Evolutionary conservation across 768 basidiomycete species (phyloP).

Genomic region (Lactifluus subvellereus): DNA sequence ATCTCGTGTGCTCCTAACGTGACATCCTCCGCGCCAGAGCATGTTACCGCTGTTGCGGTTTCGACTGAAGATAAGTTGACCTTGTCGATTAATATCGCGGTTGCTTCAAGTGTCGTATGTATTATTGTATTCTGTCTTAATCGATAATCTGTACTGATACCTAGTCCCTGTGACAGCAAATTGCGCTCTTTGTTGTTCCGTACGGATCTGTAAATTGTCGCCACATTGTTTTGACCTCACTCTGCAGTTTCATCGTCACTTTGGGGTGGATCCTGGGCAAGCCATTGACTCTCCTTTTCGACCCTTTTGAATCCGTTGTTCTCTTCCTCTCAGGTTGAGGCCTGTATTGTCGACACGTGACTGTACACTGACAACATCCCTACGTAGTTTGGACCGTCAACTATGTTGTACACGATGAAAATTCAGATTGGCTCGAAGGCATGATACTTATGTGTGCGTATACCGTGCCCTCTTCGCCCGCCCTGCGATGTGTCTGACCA

Average conservation of each 20-base stretch:
- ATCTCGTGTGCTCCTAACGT: conserved; percentile 2
- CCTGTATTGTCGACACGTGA: background rate
- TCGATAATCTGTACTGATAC: background rate
- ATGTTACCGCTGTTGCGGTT: conserved; percentile 87
- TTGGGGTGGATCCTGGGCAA: conserved; percentile 81
- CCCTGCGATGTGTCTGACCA: conserved; percentile 4
- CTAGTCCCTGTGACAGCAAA: conserved; percentile 49
- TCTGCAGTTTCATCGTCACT: conserved; percentile 57
- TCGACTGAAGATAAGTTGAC: conserved; percentile 87
- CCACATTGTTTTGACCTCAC: conserved; percentile 2
- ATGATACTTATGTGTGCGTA: conserved; percentile 60
- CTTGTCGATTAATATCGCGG: conserved; percentile 83
- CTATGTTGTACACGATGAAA: conserved; percentile 74
- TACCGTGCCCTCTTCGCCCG: background rate
- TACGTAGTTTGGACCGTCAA: conserved; percentile 73
- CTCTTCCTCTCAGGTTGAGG: conserved; percentile 42
- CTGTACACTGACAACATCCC: background rate
- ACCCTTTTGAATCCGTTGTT: conserved; percentile 81
- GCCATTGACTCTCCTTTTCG: conserved; percentile 75
- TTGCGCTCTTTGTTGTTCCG: conserved; percentile 81
- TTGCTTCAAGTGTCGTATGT: conserved; percentile 75
- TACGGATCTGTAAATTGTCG: conserved; percentile 33
- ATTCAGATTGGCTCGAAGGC: conserved; percentile 83
- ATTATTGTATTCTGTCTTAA: background rate
- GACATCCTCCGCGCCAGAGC: conserved; percentile 43